Percentiles rank a stretch among this genome's conserved stretches.
phyloP scores from a whole-genome alignment of 2,329 filamentous ascomycete species.

The Teratosphaeriaceae sp. region DNA sequence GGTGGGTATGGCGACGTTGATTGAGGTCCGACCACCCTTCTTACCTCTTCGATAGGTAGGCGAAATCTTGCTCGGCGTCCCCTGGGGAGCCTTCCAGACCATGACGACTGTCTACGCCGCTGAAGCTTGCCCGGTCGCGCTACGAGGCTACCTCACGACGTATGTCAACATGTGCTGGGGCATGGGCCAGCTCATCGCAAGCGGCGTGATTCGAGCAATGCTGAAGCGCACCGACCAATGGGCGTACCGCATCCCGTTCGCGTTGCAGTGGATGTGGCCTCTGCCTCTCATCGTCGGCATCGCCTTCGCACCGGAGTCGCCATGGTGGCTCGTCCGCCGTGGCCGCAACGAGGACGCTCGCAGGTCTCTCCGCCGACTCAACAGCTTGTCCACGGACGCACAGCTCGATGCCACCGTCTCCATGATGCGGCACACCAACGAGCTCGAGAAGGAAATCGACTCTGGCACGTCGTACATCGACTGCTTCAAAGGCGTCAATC shows the following conservation, averaged over 20 bases:
- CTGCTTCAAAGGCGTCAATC: conserved; percentile 37
- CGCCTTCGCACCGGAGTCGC: conserved; percentile 17
- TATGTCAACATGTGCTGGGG: conserved; percentile 36
- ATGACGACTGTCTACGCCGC: conserved; percentile 31
- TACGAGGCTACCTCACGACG: conserved; percentile 20
- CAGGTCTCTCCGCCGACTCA: conserved; percentile 17
- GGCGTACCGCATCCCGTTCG: conserved; percentile 37
- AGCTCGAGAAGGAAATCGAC: conserved; percentile 26
- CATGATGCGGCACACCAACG: conserved; percentile 34
- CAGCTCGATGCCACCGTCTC: conserved; percentile 27
- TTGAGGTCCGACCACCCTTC: not conserved
- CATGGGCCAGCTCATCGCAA: conserved; percentile 34
- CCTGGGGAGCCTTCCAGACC: conserved; percentile 26
- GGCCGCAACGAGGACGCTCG: conserved; percentile 22
- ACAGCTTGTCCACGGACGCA: conserved; percentile 21
- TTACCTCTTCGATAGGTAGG: conserved; percentile 10
- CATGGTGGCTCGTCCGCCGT: conserved; percentile 25
- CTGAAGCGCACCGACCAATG: conserved; percentile 27
- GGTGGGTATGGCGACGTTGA: not conserved
- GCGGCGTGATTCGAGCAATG: conserved; percentile 31
- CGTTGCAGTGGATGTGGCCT: conserved; percentile 42
- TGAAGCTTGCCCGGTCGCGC: conserved; percentile 36
- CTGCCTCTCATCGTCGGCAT: conserved; percentile 17
- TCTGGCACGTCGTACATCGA: conserved; percentile 29
- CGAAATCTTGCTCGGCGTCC: conserved; percentile 40